Evolutionary conservation across 139 green algal genomes (phyloP).

Genomic region (Coccomyxa sp.): DNA sequence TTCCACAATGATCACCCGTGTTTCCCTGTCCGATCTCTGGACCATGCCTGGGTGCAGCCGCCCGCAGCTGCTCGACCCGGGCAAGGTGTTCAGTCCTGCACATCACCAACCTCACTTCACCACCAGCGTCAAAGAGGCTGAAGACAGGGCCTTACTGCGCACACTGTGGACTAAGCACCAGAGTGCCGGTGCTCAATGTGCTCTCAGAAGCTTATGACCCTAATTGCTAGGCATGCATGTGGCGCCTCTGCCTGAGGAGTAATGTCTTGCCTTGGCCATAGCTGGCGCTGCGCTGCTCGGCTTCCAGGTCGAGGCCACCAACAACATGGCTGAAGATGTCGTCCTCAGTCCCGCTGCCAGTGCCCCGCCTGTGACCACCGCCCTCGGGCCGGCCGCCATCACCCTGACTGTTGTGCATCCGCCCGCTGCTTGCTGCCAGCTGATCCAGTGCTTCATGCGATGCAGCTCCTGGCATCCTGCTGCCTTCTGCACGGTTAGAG

Average conservation of each 20-base stretch:
- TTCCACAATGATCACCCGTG: slow-evolving; percentile 74
- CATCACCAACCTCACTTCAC: no score
- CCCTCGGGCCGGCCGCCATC: no score
- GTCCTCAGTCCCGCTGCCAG: slow-evolving; percentile 21
- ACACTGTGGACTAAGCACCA: no score
- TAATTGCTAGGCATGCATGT: not conserved
- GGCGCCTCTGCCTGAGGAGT: not conserved
- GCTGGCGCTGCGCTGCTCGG: not conserved
- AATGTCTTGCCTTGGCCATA: not conserved
- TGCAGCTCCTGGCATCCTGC: no score
- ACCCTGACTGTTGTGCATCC: no score
- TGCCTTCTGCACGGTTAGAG: no score
- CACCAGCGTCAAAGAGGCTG: no score
- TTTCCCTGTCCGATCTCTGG: slow-evolving; percentile 49
- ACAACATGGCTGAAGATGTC: slow-evolving; percentile 44
- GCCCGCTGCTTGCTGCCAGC: not conserved
- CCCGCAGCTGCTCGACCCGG: not conserved
- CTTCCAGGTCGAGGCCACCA: slow-evolving; percentile 33
- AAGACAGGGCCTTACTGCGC: no score
- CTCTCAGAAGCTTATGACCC: not conserved
- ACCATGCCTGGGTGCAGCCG: slow-evolving; percentile 51
- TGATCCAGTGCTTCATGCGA: not conserved
- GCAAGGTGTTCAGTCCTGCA: not conserved
- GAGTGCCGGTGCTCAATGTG: not conserved
- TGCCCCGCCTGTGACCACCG: not conserved